These are phyloP conservation scores for Brassica napus DNA, from an alignment of 345 rosid species.

Conservation along the genomic window DNA sequence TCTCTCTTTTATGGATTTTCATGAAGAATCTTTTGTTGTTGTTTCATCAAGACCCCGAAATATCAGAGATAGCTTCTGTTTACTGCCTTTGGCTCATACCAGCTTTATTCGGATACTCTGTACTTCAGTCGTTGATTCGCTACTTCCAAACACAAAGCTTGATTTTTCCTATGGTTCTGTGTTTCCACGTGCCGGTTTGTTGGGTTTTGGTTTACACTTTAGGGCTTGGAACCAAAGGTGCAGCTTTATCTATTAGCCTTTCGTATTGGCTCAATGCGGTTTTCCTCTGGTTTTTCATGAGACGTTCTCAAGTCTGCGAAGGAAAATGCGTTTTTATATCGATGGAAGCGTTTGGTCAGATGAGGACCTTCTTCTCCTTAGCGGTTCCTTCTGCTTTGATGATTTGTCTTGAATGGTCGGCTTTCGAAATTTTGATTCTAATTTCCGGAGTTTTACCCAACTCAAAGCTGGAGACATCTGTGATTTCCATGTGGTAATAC, in stretches of 20 bases:
- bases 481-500: constrained; percentile 46
- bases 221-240: constrained; percentile 27
- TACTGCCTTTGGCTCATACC: constrained; percentile 31
- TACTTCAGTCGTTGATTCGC: constrained; percentile 16
- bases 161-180: constrained; percentile 26
- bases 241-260: constrained; percentile 19
- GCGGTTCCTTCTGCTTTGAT: constrained; percentile 30
- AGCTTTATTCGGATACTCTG: constrained; percentile 27
- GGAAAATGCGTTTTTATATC: not conserved
- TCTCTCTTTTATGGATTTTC: constrained; percentile 28
- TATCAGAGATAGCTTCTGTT: constrained; percentile 10
- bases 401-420: constrained; percentile 56
- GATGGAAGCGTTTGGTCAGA: constrained; percentile 15
- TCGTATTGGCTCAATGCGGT: constrained; percentile 23
- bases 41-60: constrained; percentile 17
- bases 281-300: constrained; percentile 19
- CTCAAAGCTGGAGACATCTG: constrained; percentile 55
- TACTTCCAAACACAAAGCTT: constrained; percentile 28
- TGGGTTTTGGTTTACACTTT: constrained; percentile 20
- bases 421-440: constrained; percentile 49
- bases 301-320: constrained; percentile 6
- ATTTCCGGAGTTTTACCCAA: constrained; percentile 50
- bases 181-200: constrained; percentile 21
- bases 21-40: constrained; percentile 8
- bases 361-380: constrained; percentile 8